Percentiles rank a stretch among this genome's conserved stretches.
phyloP scores from a whole-genome alignment of 768 basidiomycete genomes.

The Butyriboletus loyo region DNA sequence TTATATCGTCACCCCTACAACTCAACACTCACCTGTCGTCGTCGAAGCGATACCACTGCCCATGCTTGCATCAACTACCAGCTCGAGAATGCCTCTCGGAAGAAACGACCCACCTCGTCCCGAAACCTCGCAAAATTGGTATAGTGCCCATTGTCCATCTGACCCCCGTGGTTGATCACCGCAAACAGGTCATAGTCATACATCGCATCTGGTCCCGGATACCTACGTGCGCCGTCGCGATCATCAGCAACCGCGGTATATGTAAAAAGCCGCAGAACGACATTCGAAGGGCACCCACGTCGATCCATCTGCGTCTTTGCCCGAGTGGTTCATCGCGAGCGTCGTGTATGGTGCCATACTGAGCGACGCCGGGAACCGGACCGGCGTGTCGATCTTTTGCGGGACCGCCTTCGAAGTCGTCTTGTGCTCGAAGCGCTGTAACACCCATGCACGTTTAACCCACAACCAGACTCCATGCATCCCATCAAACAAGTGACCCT shows the following conservation, averaged over 20 bases:
- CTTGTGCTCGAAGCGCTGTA: slow-evolving; percentile 89
- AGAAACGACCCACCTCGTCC: slow-evolving; percentile 64
- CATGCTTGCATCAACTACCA: neutral
- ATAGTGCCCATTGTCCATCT: slow-evolving; percentile 94
- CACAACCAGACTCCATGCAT: no score
- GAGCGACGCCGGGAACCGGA: slow-evolving; percentile 78
- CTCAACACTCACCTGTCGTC: slow-evolving; percentile 74
- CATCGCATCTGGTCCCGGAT: slow-evolving; percentile 59
- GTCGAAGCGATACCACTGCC: slow-evolving; percentile 90
- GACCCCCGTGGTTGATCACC: slow-evolving; percentile 93
- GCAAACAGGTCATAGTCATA: slow-evolving; percentile 92
- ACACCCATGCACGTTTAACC: neutral
- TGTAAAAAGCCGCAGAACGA: neutral
- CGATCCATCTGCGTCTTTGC: slow-evolving; percentile 38
- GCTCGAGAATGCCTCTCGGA: neutral
- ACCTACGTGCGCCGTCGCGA: slow-evolving; percentile 24
- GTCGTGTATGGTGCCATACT: slow-evolving; percentile 91
- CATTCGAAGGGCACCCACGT: slow-evolving; percentile 19
- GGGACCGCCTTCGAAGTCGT: slow-evolving; percentile 67
- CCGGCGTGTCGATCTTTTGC: slow-evolving; percentile 79
- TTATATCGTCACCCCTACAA: neutral
- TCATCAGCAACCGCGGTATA: neutral
- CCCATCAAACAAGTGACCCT: neutral
- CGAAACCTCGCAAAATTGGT: slow-evolving; percentile 81
- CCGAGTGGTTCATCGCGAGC: slow-evolving; percentile 48